phyloP scores from a whole-genome alignment of 2,329 filamentous ascomycete genomes.

The Fusarium sp. region DNA sequence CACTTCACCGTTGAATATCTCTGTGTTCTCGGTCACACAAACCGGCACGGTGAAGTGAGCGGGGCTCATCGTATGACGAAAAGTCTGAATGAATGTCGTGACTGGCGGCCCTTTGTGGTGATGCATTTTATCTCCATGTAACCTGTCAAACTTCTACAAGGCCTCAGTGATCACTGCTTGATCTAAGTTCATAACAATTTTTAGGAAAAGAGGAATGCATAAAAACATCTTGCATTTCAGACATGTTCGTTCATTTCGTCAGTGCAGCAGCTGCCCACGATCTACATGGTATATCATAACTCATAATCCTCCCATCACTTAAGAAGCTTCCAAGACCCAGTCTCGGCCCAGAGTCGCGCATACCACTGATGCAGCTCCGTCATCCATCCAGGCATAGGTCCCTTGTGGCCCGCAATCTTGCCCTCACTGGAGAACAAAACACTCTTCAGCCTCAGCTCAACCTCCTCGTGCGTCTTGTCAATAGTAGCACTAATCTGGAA shows the following conservation, averaged over 20 bases:
- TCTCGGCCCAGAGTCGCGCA: conserved; percentile 51
- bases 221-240: background rate
- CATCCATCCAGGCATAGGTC: conserved; percentile 43
- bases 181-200: too few relatives aligned
- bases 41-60: background rate
- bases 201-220: too few relatives aligned
- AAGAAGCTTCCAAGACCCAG: conserved; percentile 50
- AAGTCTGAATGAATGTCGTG: background rate
- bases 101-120: background rate
- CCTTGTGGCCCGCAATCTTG: conserved; percentile 47
- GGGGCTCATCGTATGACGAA: background rate
- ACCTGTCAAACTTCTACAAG: too few relatives aligned
- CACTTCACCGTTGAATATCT: rapidly evolving
- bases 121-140: background rate
- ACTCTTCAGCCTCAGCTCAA: conserved; percentile 73
- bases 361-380: conserved; percentile 53
- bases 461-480: conserved; percentile 66
- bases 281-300: conserved; percentile 11
- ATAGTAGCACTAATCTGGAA: conserved; percentile 71
- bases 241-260: background rate
- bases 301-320: conserved; percentile 34
- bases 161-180: too few relatives aligned
- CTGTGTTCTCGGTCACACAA: rapidly evolving
- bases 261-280: background rate
- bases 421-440: conserved; percentile 62